Percentiles rank a stretch among this genome's conserved stretches.
These are phyloP conservation scores for Chaetomium sp. DNA, from an alignment of 2,329 filamentous ascomycete genomes.

Conservation along the genomic window DNA sequence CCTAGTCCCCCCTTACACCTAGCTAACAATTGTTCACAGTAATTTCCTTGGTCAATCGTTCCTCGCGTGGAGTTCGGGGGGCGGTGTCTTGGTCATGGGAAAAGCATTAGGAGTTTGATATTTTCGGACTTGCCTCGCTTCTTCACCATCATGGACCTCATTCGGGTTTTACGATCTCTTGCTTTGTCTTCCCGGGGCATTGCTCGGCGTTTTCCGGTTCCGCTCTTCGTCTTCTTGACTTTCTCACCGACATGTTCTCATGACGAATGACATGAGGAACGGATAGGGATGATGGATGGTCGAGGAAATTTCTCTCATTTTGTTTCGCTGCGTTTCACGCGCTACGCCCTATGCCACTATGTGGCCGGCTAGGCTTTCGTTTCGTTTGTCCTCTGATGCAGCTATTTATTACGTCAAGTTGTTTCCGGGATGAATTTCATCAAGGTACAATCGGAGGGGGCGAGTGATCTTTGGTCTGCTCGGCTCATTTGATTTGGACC, in stretches of 20 bases:
- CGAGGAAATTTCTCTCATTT: constrained; percentile 3
- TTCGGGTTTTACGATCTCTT: constrained; percentile 11
- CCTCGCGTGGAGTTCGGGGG: constrained; percentile 16
- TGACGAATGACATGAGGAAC: constrained; percentile 8
- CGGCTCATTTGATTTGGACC: too few relatives aligned
- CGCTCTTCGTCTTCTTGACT: constrained; percentile 12
- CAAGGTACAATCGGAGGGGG: too few relatives aligned
- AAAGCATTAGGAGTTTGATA: constrained; percentile 17
- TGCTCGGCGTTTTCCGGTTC: constrained; percentile 18
- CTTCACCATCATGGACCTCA: constrained; percentile 5
- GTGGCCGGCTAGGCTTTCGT: background rate
- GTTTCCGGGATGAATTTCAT: too few relatives aligned
- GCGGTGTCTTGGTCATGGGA: constrained; percentile 11
- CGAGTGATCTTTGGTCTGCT: too few relatives aligned
- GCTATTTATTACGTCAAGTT: too few relatives aligned
- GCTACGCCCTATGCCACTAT: background rate
- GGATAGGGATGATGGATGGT: constrained; percentile 10
- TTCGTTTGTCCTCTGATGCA: background rate
- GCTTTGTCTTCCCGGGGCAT: constrained; percentile 17
- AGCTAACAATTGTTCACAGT: constrained; percentile 10
- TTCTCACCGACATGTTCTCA: constrained; percentile 11
- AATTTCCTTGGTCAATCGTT: constrained; percentile 13
- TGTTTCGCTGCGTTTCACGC: background rate
- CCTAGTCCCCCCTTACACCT: background rate
- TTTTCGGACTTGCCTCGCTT: constrained; percentile 11